These are phyloP conservation scores for Obba rivulosa DNA, from an alignment of 768 basidiomycete genomes.

Conservation along the genomic window DNA sequence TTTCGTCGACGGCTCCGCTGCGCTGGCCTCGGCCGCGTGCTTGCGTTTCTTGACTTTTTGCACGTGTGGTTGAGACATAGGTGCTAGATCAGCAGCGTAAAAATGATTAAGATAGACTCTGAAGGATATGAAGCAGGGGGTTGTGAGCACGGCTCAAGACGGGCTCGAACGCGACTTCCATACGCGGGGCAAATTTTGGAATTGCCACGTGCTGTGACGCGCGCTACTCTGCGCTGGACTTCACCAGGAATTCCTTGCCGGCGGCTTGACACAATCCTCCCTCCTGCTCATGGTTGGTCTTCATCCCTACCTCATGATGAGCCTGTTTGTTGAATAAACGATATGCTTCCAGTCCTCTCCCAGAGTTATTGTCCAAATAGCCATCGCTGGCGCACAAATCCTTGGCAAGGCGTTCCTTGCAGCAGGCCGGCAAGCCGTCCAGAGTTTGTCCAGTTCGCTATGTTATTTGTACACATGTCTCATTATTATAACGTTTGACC, in stretches of 20 bases:
- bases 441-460: slow-evolving; percentile 58
- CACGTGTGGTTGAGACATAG: slow-evolving; percentile 15
- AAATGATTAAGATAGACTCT: too few species aligned
- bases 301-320: not conserved
- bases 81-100: too few species aligned
- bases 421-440: slow-evolving; percentile 86
- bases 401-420: slow-evolving; percentile 89
- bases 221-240: too few species aligned
- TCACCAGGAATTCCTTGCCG: too few species aligned
- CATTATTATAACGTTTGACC: not conserved
- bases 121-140: too few species aligned
- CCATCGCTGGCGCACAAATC: slow-evolving; percentile 72
- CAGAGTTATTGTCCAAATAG: slow-evolving; percentile 71
- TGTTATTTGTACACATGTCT: not conserved
- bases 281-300: not conserved
- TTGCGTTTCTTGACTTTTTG: slow-evolving; percentile 46
- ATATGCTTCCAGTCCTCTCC: slow-evolving; percentile 60
- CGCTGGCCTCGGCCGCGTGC: slow-evolving; percentile 20
- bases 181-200: too few species aligned
- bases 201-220: too few species aligned
- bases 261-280: too few species aligned
- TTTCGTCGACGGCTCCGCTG: slow-evolving; percentile 25
- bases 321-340: not conserved
- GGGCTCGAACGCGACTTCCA: too few species aligned
- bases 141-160: too few species aligned